Base-by-base conservation (phyloP, 257 asterid species). In the Penstemon barbatus region DNA sequence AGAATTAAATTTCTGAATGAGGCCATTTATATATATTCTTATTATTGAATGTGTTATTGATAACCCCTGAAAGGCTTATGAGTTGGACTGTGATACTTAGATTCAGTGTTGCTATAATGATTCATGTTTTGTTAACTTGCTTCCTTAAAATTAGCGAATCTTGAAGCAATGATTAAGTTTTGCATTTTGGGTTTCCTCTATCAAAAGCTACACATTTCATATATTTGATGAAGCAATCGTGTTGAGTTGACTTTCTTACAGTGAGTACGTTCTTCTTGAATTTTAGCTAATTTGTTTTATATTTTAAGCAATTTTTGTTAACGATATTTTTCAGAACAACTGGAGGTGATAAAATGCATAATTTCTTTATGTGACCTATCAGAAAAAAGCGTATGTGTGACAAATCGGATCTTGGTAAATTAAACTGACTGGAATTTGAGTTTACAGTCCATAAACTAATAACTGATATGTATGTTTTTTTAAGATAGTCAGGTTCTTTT, bases 261-360 rank as follows among this genome's bases (percentile, higher is more conserved):
- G 33, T 40, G 50, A 41, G 50, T 57, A 13, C 68, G 49, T 33
- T 25, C 11, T 57, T 69, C 58, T 45, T 40, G 68, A 68, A 54
- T 10, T 41, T 65, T 63, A 59, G 41, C 68, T 64, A 57, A 67
- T 72, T 46, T 49, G 19, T 7, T 53, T 53, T 33, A 58, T 36
- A 36, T 41, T 54, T 39, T 52, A 4, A 33, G 11, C 38, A 11
- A n/a, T 61, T 40, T 61, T 51, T 63, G 70, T 11, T 42, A 40
- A 49, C 43, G 45, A 12, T 49, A 57, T 19, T n/a, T 66, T 59
- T 50, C 6, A 41, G 66, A 65, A n/a, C 37, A 52, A 40, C 41
- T 41, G 9, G 60, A 11, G 41, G n/a, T 36, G 12, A 57, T 57
- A 6, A 48, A 57, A 36, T 52, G 69, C 57, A 25, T 25, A 1